Percentiles rank a stretch among this genome's conserved stretches.
Evolutionary conservation across 2,329 filamentous ascomycete species (phyloP).

Genomic region (Colletotrichum tropicicola): DNA sequence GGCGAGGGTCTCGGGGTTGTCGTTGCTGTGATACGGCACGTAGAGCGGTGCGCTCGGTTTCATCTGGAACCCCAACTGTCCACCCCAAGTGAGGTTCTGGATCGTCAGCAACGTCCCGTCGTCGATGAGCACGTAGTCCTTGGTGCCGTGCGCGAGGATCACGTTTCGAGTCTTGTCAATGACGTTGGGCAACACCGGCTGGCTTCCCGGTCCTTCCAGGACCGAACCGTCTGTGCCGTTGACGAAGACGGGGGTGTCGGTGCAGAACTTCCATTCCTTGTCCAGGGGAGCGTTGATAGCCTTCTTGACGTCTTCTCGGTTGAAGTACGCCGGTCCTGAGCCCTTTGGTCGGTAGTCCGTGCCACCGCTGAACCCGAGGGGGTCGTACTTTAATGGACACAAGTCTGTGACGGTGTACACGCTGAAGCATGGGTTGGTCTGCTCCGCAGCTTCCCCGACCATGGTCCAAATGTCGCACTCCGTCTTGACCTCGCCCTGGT

Average conservation of each 20-base stretch:
- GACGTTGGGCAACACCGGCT: conserved; percentile 71
- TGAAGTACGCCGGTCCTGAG: conserved; percentile 71
- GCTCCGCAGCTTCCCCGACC: conserved; percentile 61
- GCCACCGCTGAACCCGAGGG: conserved; percentile 74
- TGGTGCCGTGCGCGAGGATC: conserved; percentile 76
- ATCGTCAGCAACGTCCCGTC: conserved; percentile 77
- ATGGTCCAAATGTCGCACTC: conserved; percentile 66
- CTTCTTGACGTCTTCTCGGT: conserved; percentile 73
- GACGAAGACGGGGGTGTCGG: conserved; percentile 54
- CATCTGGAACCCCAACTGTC: conserved; percentile 73
- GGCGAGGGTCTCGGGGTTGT: conserved; percentile 50
- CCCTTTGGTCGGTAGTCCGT: conserved; percentile 71
- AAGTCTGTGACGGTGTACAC: conserved; percentile 78
- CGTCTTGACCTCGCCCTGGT: conserved; percentile 42
- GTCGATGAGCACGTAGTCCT: conserved; percentile 73
- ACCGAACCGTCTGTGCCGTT: conserved; percentile 56
- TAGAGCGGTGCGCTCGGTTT: conserved; percentile 71
- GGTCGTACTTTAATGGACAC: conserved; percentile 76
- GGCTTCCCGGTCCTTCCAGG: conserved; percentile 52
- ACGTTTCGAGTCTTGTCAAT: conserved; percentile 79
- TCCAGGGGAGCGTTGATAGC: conserved; percentile 71
- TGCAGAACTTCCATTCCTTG: conserved; percentile 43
- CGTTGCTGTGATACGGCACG: conserved; percentile 63
- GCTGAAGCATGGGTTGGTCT: conserved; percentile 81
- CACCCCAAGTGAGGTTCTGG: conserved; percentile 85